These are phyloP conservation scores for Megacollybia marginata DNA, from an alignment of 768 basidiomycete genomes.

Conservation along the genomic window DNA sequence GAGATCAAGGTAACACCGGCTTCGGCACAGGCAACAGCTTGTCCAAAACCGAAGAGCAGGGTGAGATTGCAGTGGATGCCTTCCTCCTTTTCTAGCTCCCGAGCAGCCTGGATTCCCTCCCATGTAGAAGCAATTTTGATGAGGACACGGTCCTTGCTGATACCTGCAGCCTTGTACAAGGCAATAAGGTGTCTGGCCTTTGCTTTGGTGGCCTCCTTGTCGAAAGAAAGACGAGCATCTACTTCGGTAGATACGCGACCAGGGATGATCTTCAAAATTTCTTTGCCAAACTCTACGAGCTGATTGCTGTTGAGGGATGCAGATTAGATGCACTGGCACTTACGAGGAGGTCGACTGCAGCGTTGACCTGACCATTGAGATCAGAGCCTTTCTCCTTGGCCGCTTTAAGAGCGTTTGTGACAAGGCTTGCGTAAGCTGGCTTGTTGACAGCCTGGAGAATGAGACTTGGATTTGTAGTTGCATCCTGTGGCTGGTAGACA, in stretches of 20 bases:
- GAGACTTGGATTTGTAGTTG: constrained; percentile 95
- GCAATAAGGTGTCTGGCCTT: constrained; percentile 90
- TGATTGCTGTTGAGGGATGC: constrained; percentile 18
- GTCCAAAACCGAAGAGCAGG: constrained; percentile 95
- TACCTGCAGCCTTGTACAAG: constrained; percentile 90
- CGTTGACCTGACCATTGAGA: constrained; percentile 66
- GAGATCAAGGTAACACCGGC: constrained; percentile 98
- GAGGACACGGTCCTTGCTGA: constrained; percentile 88
- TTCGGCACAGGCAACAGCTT: constrained; percentile 98
- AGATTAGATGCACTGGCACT: constrained; percentile 18
- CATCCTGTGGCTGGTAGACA: constrained; percentile 97
- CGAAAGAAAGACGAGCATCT: constrained; percentile 95
- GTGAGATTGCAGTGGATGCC: constrained; percentile 99
- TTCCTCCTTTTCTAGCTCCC: constrained; percentile 88
- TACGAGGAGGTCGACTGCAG: constrained; percentile 86
- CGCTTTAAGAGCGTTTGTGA: constrained; percentile 65
- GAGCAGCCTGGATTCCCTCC: constrained; percentile 99
- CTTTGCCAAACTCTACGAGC: constrained; percentile 97
- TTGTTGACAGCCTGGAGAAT: constrained; percentile 93
- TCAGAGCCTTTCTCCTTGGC: constrained; percentile 79
- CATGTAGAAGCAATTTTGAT: constrained; percentile 99
- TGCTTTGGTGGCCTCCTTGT: constrained; percentile 86
- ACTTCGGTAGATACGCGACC: constrained; percentile 99
- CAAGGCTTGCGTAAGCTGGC: constrained; percentile 73
- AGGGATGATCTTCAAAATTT: constrained; percentile 91